phyloP scores from a whole-genome alignment of 2,329 filamentous ascomycete genomes.

The Aspergillus spinulosporus region DNA sequence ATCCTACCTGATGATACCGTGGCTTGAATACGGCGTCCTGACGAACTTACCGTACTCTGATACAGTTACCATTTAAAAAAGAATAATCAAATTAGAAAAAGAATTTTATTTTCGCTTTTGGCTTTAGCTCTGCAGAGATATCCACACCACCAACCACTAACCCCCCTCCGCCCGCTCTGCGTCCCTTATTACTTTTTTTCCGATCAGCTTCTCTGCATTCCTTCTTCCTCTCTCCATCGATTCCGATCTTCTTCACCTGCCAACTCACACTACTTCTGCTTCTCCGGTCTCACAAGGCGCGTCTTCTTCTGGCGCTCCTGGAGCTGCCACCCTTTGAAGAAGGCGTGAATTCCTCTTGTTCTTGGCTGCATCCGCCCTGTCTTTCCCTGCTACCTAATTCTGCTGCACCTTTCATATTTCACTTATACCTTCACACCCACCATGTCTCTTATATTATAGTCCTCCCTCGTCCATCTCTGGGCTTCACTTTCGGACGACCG shows the following conservation, averaged over 20 bases:
- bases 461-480: slow-evolving; percentile 39
- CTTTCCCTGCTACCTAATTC: slow-evolving; percentile 12
- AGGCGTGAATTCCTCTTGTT: slow-evolving; percentile 25
- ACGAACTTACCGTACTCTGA: slow-evolving; percentile 13
- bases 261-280: slow-evolving; percentile 25
- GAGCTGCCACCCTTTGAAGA: slow-evolving; percentile 31
- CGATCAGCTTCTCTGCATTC: slow-evolving; percentile 24
- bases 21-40: slow-evolving; percentile 16
- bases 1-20: slow-evolving; percentile 14
- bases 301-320: slow-evolving; percentile 32
- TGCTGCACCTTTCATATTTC: slow-evolving; percentile 1
- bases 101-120: slow-evolving; percentile 8
- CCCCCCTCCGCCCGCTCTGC: slow-evolving; percentile 7
- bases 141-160: slow-evolving; percentile 14
- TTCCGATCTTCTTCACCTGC: slow-evolving; percentile 23
- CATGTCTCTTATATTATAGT: slow-evolving; percentile 47
- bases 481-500: slow-evolving; percentile 30
- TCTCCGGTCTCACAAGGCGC: slow-evolving; percentile 25
- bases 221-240: slow-evolving; percentile 21
- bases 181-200: slow-evolving; percentile 19
- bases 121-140: slow-evolving; percentile 12
- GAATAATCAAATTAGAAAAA: slow-evolving; percentile 9
- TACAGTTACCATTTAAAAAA: slow-evolving; percentile 9
- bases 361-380: slow-evolving; percentile 26
- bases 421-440: slow-evolving; percentile 23